Evolutionary conservation across 176 grass and related monocot species (phyloP).

Genomic region (Musa beccarii): DNA sequence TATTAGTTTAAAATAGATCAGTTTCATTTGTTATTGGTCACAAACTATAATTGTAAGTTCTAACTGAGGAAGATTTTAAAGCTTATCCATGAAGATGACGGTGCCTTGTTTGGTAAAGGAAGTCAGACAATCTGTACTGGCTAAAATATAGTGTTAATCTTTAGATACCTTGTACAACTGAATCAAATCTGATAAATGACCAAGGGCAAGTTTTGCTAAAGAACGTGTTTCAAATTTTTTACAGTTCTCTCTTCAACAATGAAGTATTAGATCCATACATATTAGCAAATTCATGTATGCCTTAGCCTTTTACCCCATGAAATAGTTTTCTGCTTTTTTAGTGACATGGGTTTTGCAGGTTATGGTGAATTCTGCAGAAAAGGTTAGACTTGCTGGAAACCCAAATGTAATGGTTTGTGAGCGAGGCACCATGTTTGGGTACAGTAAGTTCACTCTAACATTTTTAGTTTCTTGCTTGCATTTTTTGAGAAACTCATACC

Average conservation of each 20-base stretch:
- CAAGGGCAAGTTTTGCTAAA: background rate
- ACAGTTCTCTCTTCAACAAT: background rate
- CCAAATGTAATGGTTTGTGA: constrained; percentile 97
- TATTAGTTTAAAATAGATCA: too few species aligned
- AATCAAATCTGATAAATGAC: background rate
- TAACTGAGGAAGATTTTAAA: too few species aligned
- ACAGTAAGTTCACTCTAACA: constrained; percentile 57
- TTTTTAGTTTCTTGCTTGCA: constrained; percentile 2
- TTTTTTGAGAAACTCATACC: background rate
- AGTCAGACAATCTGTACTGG: too few species aligned
- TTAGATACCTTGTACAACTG: too few species aligned
- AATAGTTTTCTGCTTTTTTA: background rate
- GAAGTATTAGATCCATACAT: background rate
- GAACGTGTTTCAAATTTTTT: background rate
- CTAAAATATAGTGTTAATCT: too few species aligned
- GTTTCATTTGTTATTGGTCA: too few species aligned
- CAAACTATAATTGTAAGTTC: too few species aligned
- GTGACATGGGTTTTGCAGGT: constrained; percentile 32
- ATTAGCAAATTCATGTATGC: background rate
- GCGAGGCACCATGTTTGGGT: constrained; percentile 95
- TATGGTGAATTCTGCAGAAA: constrained; percentile 72
- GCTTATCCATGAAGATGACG: too few species aligned
- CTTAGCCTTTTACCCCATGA: background rate
- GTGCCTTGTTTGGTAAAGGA: too few species aligned
- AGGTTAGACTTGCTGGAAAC: constrained; percentile 92